Evolutionary conservation across 345 rosid species (phyloP).

Genomic region (Eucalyptus curtisii): DNA sequence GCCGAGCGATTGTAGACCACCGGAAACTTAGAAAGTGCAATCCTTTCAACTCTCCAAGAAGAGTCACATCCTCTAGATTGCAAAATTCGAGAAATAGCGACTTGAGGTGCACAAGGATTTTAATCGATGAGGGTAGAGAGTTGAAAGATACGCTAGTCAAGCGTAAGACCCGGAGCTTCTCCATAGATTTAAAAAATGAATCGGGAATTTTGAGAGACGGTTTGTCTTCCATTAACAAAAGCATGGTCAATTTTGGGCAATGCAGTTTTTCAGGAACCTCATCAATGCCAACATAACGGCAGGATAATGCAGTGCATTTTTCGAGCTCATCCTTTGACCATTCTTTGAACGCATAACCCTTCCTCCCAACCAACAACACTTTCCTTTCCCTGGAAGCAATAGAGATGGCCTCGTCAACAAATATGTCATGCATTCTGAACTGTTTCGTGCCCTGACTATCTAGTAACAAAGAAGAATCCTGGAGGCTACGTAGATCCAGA

Average conservation of each 20-base stretch:
- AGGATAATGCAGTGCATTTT: neutral
- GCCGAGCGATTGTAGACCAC: accelerated
- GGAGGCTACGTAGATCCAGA: accelerated
- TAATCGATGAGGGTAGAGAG: neutral
- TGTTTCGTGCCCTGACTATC: accelerated
- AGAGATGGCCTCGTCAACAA: neutral
- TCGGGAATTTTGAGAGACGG: neutral
- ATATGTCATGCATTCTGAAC: neutral
- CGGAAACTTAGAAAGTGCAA: neutral
- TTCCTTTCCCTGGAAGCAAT: neutral
- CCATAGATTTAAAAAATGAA: accelerated
- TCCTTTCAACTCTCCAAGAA: neutral
- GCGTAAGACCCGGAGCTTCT: neutral
- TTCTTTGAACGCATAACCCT: neutral
- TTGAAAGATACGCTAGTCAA: accelerated
- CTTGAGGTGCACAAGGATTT: neutral
- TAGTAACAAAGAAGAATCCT: neutral
- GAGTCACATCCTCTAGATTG: neutral
- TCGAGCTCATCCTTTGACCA: accelerated
- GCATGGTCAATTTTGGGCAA: neutral
- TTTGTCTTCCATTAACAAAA: accelerated
- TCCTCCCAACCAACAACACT: neutral
- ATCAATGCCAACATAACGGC: neutral
- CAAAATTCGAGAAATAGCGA: accelerated
- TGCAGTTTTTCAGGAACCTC: neutral